Conservation (phyloP, 1,284 basidiomycete genomes). For the Caloboletus firmus region DNA sequence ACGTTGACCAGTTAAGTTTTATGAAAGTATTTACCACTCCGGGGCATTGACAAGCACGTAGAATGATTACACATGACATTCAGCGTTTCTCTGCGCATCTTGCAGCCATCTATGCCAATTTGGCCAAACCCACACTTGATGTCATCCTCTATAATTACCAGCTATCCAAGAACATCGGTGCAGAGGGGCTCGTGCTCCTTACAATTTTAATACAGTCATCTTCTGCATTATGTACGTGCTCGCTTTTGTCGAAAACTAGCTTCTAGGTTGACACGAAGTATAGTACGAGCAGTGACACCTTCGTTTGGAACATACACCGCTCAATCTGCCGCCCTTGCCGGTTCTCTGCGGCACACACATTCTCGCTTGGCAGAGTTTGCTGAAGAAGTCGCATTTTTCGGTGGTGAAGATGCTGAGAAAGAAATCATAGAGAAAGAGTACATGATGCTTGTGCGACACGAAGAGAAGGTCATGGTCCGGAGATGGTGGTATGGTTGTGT, state of each 20-base stretch:
- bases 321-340: conserved; percentile 82
- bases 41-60: conserved; percentile 31
- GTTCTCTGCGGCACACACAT: conserved; percentile 87
- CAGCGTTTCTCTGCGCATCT: conserved; percentile 90
- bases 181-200: conserved; percentile 86
- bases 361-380: conserved; percentile 92
- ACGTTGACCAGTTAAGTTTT: conserved; percentile 81
- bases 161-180: conserved; percentile 90
- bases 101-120: conserved; percentile 91
- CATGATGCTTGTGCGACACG: conserved; percentile 85
- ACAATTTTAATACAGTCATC: conserved; percentile 84
- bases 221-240: conserved; percentile 70
- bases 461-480: conserved; percentile 79
- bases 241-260: not conserved
- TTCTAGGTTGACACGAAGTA: conserved; percentile 7
- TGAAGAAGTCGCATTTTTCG: conserved; percentile 93
- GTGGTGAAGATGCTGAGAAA: conserved; percentile 91
- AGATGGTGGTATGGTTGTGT: conserved; percentile 90
- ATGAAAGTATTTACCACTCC: not conserved
- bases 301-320: conserved; percentile 92
- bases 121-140: conserved; percentile 92
- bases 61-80: conserved; percentile 95
- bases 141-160: conserved; percentile 97
- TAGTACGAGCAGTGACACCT: conserved; percentile 87
- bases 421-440: conserved; percentile 91